Evolutionary conservation across 495 filamentous ascomycete species (phyloP).

Genomic region (Lasiosphaeria ovina): DNA sequence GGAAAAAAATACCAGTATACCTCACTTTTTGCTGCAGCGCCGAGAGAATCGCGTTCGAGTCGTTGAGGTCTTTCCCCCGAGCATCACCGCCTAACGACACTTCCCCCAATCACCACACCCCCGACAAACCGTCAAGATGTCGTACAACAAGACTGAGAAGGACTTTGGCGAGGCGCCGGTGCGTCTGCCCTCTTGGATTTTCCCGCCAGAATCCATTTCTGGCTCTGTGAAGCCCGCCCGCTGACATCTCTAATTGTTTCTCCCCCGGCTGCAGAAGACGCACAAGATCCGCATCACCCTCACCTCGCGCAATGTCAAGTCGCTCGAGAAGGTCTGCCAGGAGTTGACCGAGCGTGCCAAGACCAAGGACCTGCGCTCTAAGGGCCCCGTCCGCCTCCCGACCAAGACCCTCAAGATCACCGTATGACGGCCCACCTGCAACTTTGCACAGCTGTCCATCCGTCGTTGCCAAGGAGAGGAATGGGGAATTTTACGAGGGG

Average conservation of each 20-base stretch:
- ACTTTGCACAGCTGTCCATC: neutral
- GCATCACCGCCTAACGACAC: constrained; percentile 25
- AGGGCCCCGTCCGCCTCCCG: constrained; percentile 97
- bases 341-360: constrained; percentile 99
- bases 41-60: constrained; percentile 54
- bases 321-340: constrained; percentile 97
- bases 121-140: constrained; percentile 62
- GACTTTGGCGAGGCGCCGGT: constrained; percentile 63
- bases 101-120: constrained; percentile 16
- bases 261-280: constrained; percentile 62
- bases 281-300: constrained; percentile 99
- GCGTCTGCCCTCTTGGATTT: constrained; percentile 17
- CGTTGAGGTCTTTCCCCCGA: constrained; percentile 48
- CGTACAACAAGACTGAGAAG: constrained; percentile 95
- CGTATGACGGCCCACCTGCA: constrained; percentile 28
- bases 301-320: constrained; percentile 84
- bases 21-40: constrained; percentile 62
- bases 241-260: constrained; percentile 8
- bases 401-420: constrained; percentile 97
- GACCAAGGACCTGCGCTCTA: constrained; percentile 96
- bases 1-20: constrained; percentile 5
- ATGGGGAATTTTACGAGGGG: neutral
- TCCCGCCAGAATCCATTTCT: neutral
- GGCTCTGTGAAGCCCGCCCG: neutral
- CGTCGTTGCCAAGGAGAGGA: neutral